A percentile compares a stretch with the other conserved stretches of the same genome.
Conservation (phyloP, 257 asterid genomes). For the Plantago ovata region DNA sequence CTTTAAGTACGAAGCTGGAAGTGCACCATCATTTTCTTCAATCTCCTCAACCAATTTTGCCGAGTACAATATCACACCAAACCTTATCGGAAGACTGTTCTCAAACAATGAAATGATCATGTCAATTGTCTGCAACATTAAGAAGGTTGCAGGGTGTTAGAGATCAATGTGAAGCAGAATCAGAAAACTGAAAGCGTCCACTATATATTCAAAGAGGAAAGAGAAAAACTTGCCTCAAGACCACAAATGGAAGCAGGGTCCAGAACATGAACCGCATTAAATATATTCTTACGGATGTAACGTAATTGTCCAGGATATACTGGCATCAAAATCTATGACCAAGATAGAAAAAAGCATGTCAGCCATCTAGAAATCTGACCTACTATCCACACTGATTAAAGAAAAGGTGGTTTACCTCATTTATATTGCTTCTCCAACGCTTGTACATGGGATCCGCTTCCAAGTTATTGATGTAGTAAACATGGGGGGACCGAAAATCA, state of each 20-base stretch:
- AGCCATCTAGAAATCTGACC: slow-evolving; percentile 20
- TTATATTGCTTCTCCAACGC: slow-evolving; percentile 92
- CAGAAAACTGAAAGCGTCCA: slow-evolving; percentile 10
- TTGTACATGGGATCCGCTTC: slow-evolving; percentile 89
- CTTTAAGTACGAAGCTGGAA: slow-evolving; percentile 43
- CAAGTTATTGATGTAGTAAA: slow-evolving; percentile 87
- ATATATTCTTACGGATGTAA: slow-evolving; percentile 90
- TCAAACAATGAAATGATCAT: slow-evolving; percentile 69
- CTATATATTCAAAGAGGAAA: neutral
- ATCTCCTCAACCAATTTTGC: slow-evolving; percentile 54
- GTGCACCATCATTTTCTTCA: slow-evolving; percentile 68
- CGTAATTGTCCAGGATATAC: slow-evolving; percentile 99
- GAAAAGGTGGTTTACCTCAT: slow-evolving; percentile 53
- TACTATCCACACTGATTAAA: slow-evolving; percentile 4
- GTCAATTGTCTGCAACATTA: slow-evolving; percentile 67
- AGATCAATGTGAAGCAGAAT: slow-evolving; percentile 28
- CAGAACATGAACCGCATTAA: slow-evolving; percentile 83
- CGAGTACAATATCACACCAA: slow-evolving; percentile 92
- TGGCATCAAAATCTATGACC: slow-evolving; percentile 88
- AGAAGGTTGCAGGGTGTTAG: slow-evolving; percentile 23
- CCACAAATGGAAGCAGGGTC: slow-evolving; percentile 92
- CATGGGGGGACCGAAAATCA: slow-evolving; percentile 89
- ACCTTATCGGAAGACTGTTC: slow-evolving; percentile 85
- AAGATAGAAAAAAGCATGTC: slow-evolving; percentile 22
- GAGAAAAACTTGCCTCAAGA: slow-evolving; percentile 63